These are phyloP conservation scores for Cardamine resedifolia DNA, from an alignment of 345 rosid genomes.

Conservation along the genomic window DNA sequence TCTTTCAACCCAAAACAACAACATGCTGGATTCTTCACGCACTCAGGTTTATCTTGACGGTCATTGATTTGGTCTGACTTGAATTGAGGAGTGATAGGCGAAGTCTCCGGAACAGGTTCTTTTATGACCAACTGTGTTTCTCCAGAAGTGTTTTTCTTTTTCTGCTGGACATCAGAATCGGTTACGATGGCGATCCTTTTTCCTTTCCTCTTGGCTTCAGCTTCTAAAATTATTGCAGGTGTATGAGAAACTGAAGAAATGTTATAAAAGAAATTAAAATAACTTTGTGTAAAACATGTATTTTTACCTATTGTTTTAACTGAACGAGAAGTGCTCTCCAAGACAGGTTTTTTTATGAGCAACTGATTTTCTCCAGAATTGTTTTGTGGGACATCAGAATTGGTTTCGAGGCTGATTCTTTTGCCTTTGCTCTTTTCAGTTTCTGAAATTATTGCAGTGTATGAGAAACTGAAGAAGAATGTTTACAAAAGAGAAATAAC, in stretches of 20 bases:
- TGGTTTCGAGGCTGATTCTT: not conserved
- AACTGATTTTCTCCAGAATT: not conserved
- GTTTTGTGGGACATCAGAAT: not conserved
- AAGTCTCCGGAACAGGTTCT: not conserved
- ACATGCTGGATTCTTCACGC: not conserved
- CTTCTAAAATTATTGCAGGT: not conserved
- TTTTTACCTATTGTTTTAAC: too few species aligned
- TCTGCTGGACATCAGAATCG: not conserved
- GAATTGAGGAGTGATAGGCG: not conserved
- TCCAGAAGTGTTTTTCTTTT: not conserved
- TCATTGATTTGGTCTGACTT: not conserved
- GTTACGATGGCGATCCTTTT: not conserved
- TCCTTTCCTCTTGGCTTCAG: not conserved
- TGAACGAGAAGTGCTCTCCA: too few species aligned
- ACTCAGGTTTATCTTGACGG: not conserved
- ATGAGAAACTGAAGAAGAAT: not conserved
- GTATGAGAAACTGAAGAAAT: not conserved
- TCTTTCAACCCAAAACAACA: constrained; percentile 47
- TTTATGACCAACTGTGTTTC: not conserved
- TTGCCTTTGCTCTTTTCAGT: not conserved
- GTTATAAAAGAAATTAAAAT: not conserved
- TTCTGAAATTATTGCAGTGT: not conserved
- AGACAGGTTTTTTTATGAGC: not conserved
- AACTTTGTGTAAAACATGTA: not conserved
- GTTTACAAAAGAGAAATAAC: not conserved